Percentiles rank a stretch among this genome's conserved stretches.
These are phyloP conservation scores for Osmanthus fragrans DNA, from an alignment of 257 asterid genomes.

Conservation along the genomic window DNA sequence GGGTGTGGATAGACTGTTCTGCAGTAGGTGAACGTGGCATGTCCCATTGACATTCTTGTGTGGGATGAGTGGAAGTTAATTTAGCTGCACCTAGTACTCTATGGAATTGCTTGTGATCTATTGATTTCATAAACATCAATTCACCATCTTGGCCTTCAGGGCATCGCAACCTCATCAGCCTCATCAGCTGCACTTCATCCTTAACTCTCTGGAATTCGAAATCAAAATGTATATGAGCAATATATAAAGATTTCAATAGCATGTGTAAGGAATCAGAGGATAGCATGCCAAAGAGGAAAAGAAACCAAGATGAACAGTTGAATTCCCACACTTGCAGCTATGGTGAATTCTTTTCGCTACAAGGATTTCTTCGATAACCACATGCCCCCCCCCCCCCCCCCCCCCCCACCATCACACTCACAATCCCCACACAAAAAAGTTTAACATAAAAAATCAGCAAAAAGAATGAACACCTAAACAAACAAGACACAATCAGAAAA, in stretches of 20 bases:
- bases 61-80: constrained; percentile 22
- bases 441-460: neutral
- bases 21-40: constrained; percentile 40
- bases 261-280: neutral
- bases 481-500: neutral
- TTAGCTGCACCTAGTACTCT: constrained; percentile 49
- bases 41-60: constrained; percentile 38
- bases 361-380: neutral
- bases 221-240: constrained; percentile 9
- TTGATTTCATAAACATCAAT: constrained; percentile 46
- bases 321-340: neutral
- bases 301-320: neutral
- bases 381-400: neutral
- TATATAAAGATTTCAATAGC: neutral
- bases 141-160: constrained; percentile 32
- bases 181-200: constrained; percentile 58
- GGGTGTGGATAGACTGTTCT: constrained; percentile 33
- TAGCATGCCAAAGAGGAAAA: constrained; percentile 4
- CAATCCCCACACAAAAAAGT: neutral
- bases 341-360: neutral
- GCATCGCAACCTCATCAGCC: constrained; percentile 36
- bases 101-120: constrained; percentile 60
- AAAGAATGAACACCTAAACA: neutral
- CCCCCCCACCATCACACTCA: neutral
- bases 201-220: constrained; percentile 56